Percentiles rank a stretch among this genome's conserved stretches.
Evolutionary conservation across 2,329 filamentous ascomycete genomes (phyloP).

Genomic region (Immersiporthe knoxdaviesiana): DNA sequence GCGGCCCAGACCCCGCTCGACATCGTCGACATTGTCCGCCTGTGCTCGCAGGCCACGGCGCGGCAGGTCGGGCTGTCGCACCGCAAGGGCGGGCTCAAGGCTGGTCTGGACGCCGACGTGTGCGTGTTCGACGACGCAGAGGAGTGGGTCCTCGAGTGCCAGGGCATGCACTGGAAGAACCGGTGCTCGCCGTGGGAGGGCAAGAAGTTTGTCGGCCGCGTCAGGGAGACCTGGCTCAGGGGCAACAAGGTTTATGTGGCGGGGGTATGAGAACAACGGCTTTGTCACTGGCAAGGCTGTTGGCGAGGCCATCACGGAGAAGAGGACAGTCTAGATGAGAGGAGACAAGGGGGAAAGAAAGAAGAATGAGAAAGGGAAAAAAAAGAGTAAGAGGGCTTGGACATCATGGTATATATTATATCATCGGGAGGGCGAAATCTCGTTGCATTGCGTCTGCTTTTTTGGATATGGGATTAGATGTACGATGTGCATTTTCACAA

Average conservation of each 20-base stretch:
- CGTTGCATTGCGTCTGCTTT: constrained; percentile 15
- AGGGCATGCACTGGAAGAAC: constrained; percentile 93
- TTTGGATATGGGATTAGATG: not conserved
- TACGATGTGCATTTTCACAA: not conserved
- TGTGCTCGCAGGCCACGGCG: constrained; percentile 87
- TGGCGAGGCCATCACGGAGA: constrained; percentile 64
- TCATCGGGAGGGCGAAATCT: constrained; percentile 9
- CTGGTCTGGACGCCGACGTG: constrained; percentile 86
- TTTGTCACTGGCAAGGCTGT: constrained; percentile 54
- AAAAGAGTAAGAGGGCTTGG: not conserved
- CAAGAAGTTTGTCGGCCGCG: constrained; percentile 74
- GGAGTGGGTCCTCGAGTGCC: constrained; percentile 72
- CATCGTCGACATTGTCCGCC: constrained; percentile 80
- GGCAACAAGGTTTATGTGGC: constrained; percentile 75
- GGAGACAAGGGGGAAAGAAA: not conserved
- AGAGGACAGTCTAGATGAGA: constrained; percentile 46
- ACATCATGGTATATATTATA: constrained; percentile 2
- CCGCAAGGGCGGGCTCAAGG: constrained; percentile 78
- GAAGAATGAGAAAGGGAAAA: not conserved
- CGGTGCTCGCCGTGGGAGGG: constrained; percentile 91
- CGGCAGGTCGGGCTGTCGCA: constrained; percentile 83
- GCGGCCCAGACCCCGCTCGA: constrained; percentile 42
- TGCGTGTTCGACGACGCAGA: constrained; percentile 89
- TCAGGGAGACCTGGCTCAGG: constrained; percentile 83
- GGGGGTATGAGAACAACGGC: constrained; percentile 54